These are phyloP conservation scores for Cladophialophora psammophila DNA, from an alignment of 2,329 filamentous ascomycete genomes.

Conservation along the genomic window DNA sequence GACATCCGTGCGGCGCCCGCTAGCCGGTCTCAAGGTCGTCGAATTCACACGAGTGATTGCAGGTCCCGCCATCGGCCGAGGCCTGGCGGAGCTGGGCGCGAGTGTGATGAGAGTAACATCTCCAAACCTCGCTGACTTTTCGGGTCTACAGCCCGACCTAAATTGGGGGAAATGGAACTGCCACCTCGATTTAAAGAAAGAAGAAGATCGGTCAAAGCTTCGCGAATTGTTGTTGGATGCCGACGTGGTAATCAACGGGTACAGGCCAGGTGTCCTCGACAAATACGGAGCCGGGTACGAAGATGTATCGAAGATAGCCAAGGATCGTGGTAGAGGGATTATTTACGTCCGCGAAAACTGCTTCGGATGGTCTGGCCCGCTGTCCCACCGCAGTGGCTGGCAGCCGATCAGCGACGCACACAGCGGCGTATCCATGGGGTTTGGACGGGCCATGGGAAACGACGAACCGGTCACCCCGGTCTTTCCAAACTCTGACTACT, in stretches of 20 bases:
- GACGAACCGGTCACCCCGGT: conserved; percentile 50
- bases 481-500: conserved; percentile 67
- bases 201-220: conserved; percentile 50
- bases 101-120: conserved; percentile 57
- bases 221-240: conserved; percentile 54
- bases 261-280: conserved; percentile 57
- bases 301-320: conserved; percentile 50
- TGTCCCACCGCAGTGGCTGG: conserved; percentile 56
- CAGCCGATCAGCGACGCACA: conserved; percentile 58
- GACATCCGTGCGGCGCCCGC: conserved; percentile 46
- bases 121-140: conserved; percentile 49
- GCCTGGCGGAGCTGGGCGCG: conserved; percentile 54
- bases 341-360: conserved; percentile 60
- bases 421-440: conserved; percentile 48
- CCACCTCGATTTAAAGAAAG: conserved; percentile 60
- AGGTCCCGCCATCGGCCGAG: conserved; percentile 51
- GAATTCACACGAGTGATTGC: conserved; percentile 57
- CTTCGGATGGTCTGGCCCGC: conserved; percentile 58
- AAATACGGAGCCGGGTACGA: conserved; percentile 65
- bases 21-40: conserved; percentile 59
- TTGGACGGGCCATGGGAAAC: conserved; percentile 46
- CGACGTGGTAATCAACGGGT: conserved; percentile 64
- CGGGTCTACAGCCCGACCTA: conserved; percentile 73
- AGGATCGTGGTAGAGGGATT: conserved; percentile 51
- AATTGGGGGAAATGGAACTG: conserved; percentile 74